Conservation (phyloP, 73 alveolate species). For the Tetrahymena borealis region DNA sequence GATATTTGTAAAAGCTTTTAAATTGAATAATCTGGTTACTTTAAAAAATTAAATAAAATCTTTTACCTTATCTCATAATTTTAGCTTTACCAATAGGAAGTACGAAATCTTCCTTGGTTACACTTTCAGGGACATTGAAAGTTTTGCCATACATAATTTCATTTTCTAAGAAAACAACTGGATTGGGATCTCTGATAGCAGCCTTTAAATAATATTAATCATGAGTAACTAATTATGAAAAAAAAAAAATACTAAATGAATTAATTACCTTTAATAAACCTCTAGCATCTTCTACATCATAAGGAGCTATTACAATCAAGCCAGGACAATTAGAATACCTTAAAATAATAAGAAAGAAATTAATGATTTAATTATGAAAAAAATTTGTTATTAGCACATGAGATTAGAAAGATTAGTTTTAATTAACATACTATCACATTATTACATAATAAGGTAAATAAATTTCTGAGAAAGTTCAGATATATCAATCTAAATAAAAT, state of each 20-base stretch:
- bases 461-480: not conserved
- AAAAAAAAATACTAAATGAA: not conserved
- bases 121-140: conserved; percentile 63
- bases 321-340: conserved; percentile 76
- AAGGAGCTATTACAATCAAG: conserved; percentile 77
- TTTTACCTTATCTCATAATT: conserved; percentile 63
- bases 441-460: not conserved
- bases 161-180: conserved; percentile 82
- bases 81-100: conserved; percentile 78
- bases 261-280: conserved; percentile 50
- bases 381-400: not conserved
- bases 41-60: not conserved
- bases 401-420: not conserved
- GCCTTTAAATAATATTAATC: conserved; percentile 40
- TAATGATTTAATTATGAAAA: not conserved
- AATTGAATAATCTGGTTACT: not conserved
- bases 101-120: conserved; percentile 61
- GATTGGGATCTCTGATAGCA: conserved; percentile 79
- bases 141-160: conserved; percentile 78
- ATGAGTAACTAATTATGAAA: not conserved
- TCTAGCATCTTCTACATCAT: conserved; percentile 70
- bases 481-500: not conserved
- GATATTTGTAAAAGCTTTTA: not conserved
- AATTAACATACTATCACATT: not conserved
- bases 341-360: not conserved